Conservation (phyloP, 2,329 filamentous ascomycete genomes). For the Metarhizium guizhouense region DNA sequence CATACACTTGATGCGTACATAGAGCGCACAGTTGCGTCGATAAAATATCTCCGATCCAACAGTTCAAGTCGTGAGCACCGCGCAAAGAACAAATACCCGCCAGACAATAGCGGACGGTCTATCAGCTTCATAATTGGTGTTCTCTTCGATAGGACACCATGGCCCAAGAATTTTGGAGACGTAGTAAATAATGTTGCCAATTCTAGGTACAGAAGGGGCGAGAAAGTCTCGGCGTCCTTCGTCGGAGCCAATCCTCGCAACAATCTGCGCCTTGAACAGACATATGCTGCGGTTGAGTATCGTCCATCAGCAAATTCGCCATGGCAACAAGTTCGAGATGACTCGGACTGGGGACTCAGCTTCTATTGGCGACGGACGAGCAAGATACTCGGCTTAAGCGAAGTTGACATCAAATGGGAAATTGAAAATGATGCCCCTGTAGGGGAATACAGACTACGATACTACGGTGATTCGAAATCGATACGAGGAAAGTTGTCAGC, state of each 20-base stretch:
- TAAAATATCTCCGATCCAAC: conserved; percentile 54
- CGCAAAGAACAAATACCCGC: conserved; percentile 51
- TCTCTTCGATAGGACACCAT: conserved; percentile 57
- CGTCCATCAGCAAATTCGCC: conserved; percentile 11
- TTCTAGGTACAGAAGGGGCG: conserved; percentile 43
- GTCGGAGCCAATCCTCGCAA: conserved; percentile 85
- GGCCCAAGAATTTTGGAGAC: conserved; percentile 62
- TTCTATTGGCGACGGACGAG: conserved; percentile 72
- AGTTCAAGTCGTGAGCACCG: conserved; percentile 17
- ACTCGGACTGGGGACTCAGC: conserved; percentile 74
- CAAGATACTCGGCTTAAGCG: conserved; percentile 61
- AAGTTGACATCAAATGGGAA: conserved; percentile 71
- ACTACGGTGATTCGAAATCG: conserved; percentile 73
- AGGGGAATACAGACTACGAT: conserved; percentile 67
- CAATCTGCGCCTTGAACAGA: conserved; percentile 67
- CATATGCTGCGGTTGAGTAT: conserved; percentile 66
- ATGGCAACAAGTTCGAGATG: conserved; percentile 64
- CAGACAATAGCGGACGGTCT: conserved; percentile 67
- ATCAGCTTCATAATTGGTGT: conserved; percentile 74
- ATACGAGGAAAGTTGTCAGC: conserved; percentile 48
- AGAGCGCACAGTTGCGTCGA: conserved; percentile 62
- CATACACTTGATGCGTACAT: conserved; percentile 82
- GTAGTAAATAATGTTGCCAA: conserved; percentile 44
- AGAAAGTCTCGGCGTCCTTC: conserved; percentile 57
- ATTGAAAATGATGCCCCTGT: conserved; percentile 49